Conservation (phyloP, 2,329 filamentous ascomycete species). For the Colletotrichum sansevieriae region DNA sequence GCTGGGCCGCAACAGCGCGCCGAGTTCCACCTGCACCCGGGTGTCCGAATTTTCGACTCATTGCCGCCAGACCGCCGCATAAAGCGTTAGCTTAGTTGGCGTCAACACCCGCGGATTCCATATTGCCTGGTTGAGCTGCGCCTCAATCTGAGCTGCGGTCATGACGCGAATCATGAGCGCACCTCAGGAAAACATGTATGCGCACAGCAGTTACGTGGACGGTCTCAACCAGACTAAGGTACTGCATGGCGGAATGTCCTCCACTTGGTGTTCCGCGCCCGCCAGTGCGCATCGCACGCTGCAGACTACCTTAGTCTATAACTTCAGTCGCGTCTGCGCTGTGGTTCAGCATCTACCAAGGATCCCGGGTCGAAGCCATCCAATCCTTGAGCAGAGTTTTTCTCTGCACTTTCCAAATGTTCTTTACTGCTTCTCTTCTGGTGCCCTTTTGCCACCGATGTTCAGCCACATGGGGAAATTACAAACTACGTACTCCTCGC, state of each 20-base stretch:
- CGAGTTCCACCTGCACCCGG: constrained; percentile 35
- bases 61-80: constrained; percentile 27
- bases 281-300: background rate
- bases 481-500: too few species aligned
- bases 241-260: background rate
- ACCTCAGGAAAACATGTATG: background rate
- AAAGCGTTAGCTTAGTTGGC: constrained; percentile 16
- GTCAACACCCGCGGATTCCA: constrained; percentile 32
- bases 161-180: constrained; percentile 36
- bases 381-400: constrained; percentile 5
- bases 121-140: constrained; percentile 32
- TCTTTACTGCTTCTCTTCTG: background rate
- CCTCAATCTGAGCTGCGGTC: constrained; percentile 28
- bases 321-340: constrained; percentile 8
- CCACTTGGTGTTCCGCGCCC: constrained; percentile 17
- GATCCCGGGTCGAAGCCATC: constrained; percentile 10
- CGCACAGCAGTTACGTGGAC: constrained; percentile 22
- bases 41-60: constrained; percentile 31
- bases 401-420: constrained; percentile 16
- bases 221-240: background rate
- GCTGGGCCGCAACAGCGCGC: constrained; percentile 29
- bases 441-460: too few species aligned
- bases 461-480: too few species aligned
- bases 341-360: constrained; percentile 6
- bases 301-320: too few species aligned